Evolutionary conservation across 805 yeast species (phyloP).

Genomic region (Barnettozyma pratensis): DNA sequence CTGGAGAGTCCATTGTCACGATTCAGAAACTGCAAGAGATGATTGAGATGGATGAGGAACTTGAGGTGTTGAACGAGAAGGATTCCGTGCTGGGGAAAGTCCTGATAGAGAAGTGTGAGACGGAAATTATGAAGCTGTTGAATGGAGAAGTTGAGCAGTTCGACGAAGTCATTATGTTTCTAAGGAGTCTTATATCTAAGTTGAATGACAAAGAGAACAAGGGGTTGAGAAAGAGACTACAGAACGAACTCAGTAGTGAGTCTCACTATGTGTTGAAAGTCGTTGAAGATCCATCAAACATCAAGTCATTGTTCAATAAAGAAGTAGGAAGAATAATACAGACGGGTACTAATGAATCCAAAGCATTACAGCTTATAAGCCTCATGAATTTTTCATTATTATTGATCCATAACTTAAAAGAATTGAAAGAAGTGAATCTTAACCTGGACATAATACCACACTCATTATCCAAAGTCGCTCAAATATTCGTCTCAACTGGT

Average conservation of each 20-base stretch:
- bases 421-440: neutral
- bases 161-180: neutral
- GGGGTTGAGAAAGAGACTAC: neutral
- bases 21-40: neutral
- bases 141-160: neutral
- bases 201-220: neutral
- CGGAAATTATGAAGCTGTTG: neutral
- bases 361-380: neutral
- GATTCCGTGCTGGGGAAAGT: neutral
- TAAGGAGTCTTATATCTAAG: neutral
- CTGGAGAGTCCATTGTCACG: neutral
- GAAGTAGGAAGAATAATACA: constrained; percentile 1
- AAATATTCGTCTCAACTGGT: neutral
- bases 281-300: neutral
- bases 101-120: neutral
- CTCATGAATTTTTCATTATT: neutral
- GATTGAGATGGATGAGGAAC: neutral
- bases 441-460: neutral
- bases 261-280: neutral
- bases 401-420: neutral
- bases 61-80: neutral
- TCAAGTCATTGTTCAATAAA: neutral
- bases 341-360: neutral
- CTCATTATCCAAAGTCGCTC: neutral
- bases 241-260: neutral